Base-by-base conservation (phyloP, 768 basidiomycete genomes). In the Amanita muscaria region DNA sequence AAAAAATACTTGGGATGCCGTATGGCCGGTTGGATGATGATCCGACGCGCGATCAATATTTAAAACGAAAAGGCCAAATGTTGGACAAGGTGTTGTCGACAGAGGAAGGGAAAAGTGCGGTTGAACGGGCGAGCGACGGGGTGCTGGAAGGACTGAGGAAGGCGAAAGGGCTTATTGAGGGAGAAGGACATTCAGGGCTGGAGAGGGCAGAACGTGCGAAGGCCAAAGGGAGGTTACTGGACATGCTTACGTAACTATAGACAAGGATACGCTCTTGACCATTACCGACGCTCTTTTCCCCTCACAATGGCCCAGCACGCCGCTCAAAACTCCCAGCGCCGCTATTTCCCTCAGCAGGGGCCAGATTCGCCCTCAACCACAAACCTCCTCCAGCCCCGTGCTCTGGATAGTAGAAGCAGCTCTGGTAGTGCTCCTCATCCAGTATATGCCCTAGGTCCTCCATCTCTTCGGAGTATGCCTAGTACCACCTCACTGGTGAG, bases 121-220 rank as follows among this genome's bases (percentile, higher is more conserved):
- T 81, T 27, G 61, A 61, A 39, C 63, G 66, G 27, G 77, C 76
- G 5, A 79, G 71, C 48, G 56, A 57, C 24, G 64, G 64, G 1
- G 72, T 86, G 21, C 57, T 76, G 10, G 63, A 62, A 32, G 74
- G 82, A 39, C 61, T 86, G 45, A 67, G 64, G 55, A 70, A 65
- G 52, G 74, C 77, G 9, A 70, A 76, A 44, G 66, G 65, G 44
- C 60, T 70, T 1, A 68, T 69, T 5, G 54, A 53, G 8, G 67
- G 67, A 40, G 53, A 53, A 6, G 77, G 77, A 1, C 60, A 76
- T 3, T 12, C 18, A 15, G 41, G 41, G 15, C 2, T 42, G 41
- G 31, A 42, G 31, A 29, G 31, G 11, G 32, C 10, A 8, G 11
- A 42, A 21, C 12, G 21, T 2, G 41, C 21, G 19, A 19, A 21